A percentile compares a stretch with the other conserved stretches of the same genome.
Evolutionary conservation across 768 basidiomycete species (phyloP).

Genomic region (Boletus subparvulus): DNA sequence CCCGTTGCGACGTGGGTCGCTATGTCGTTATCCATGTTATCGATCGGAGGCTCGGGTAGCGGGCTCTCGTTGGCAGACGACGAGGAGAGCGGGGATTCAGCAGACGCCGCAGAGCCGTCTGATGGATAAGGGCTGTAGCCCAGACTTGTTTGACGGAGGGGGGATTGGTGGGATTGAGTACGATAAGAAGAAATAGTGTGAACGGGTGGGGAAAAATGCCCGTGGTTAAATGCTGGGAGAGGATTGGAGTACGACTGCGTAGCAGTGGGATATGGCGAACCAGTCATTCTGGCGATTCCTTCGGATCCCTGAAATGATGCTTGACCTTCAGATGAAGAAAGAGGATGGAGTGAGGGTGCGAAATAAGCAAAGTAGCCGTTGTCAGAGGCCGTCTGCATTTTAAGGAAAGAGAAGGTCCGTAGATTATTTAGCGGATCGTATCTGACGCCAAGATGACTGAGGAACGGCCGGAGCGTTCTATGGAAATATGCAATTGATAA

Average conservation of each 20-base stretch:
- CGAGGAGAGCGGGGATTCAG: slow-evolving; percentile 42
- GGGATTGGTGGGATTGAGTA: slow-evolving; percentile 13
- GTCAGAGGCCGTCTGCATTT: slow-evolving; percentile 27
- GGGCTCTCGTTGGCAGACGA: slow-evolving; percentile 41
- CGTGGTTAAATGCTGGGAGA: slow-evolving; percentile 12
- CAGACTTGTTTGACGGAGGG: slow-evolving; percentile 17
- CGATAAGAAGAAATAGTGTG: slow-evolving; percentile 21
- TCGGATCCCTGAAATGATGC: slow-evolving; percentile 6
- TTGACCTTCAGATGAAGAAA: slow-evolving; percentile 11
- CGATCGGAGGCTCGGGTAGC: slow-evolving; percentile 38
- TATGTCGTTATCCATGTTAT: slow-evolving; percentile 33
- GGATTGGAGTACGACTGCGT: slow-evolving; percentile 21
- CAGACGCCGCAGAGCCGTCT: slow-evolving; percentile 34
- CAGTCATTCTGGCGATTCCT: slow-evolving; percentile 23
- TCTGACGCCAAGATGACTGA: slow-evolving; percentile 23
- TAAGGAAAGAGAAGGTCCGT: slow-evolving; percentile 23
- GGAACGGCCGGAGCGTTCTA: slow-evolving; percentile 33
- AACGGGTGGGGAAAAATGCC: slow-evolving; percentile 20
- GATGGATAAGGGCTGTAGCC: slow-evolving; percentile 40
- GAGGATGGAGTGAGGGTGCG: slow-evolving; percentile 18
- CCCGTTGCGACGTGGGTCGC: slow-evolving; percentile 24
- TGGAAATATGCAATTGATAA: slow-evolving; percentile 34
- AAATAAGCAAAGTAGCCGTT: slow-evolving; percentile 24
- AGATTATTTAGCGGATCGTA: slow-evolving; percentile 22
- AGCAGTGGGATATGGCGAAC: slow-evolving; percentile 21